Percentiles rank a stretch among this genome's conserved stretches.
phyloP scores from a whole-genome alignment of 441 rosid species.

The Populus trichocarpa region DNA sequence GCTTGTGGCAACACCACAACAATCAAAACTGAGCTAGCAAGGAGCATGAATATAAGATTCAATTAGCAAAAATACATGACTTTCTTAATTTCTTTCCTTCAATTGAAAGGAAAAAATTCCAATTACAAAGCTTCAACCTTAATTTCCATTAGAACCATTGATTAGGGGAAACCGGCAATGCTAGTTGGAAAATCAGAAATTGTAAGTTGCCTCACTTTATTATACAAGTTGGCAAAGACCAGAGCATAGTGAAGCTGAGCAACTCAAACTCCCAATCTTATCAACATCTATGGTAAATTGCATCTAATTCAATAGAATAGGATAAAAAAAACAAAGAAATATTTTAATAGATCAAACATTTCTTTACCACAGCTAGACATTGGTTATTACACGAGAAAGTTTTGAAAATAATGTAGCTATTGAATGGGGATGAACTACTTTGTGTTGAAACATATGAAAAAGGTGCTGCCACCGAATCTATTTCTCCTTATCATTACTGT shows the following conservation, averaged over 20 bases:
- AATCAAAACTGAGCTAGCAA: conserved; percentile 1
- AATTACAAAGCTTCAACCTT: neutral
- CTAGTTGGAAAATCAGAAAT: neutral
- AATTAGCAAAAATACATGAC: neutral
- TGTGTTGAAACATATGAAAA: neutral
- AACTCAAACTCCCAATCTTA: neutral
- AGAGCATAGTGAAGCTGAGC: neutral
- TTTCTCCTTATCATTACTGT: neutral
- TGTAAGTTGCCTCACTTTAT: neutral
- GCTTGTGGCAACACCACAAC: neutral
- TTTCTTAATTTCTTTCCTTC: neutral
- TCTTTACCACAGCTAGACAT: neutral
- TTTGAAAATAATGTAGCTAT: neutral
- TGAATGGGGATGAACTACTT: neutral
- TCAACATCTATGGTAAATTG: neutral
- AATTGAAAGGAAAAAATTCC: neutral
- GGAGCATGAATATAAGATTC: neutral
- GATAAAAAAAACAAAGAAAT: neutral
- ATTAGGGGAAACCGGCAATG: neutral
- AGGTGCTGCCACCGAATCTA: neutral
- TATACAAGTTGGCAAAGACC: neutral
- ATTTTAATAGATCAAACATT: neutral
- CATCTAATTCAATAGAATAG: neutral
- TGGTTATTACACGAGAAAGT: neutral
- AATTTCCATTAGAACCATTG: neutral